A percentile compares a stretch with the other conserved stretches of the same genome.
These are phyloP conservation scores for Globisporangium acanthophoron DNA, from an alignment of 352 stramenopile species.

Conservation along the genomic window DNA sequence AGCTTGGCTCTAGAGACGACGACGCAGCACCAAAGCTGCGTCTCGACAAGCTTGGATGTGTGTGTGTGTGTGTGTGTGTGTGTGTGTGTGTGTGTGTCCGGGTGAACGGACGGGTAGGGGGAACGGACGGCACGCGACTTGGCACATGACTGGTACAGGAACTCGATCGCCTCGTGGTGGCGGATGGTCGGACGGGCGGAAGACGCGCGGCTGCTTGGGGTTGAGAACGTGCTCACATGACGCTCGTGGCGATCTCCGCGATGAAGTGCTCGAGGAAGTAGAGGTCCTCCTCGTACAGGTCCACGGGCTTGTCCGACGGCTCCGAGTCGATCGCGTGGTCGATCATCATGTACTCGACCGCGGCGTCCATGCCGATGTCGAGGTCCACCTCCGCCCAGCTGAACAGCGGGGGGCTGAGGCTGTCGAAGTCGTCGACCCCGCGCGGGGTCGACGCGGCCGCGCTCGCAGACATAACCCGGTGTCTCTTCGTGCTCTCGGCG, in stretches of 20 bases:
- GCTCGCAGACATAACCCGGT: not conserved
- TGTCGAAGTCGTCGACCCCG: slow-evolving; percentile 45
- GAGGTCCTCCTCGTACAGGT: slow-evolving; percentile 72
- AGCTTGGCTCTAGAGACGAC: too few relatives aligned
- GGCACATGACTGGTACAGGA: not conserved
- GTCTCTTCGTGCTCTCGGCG: slow-evolving; percentile 18
- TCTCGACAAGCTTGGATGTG: not conserved
- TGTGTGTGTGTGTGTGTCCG: not conserved
- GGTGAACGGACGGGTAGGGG: too few relatives aligned
- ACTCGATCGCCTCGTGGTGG: not conserved
- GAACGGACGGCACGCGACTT: not conserved
- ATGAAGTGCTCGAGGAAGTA: slow-evolving; percentile 84
- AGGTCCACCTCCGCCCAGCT: slow-evolving; percentile 75
- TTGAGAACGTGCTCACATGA: slow-evolving; percentile 15
- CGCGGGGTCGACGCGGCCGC: slow-evolving; percentile 19
- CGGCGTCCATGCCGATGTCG: slow-evolving; percentile 61
- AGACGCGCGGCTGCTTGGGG: too few relatives aligned
- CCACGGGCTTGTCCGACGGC: slow-evolving; percentile 64
- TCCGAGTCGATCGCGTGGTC: slow-evolving; percentile 71
- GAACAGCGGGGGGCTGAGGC: slow-evolving; percentile 27
- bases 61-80: not conserved
- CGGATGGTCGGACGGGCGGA: too few relatives aligned
- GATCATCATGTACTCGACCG: slow-evolving; percentile 76
- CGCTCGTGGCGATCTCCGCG: slow-evolving; percentile 55
- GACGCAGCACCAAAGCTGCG: too few relatives aligned